Percentiles rank a stretch among this genome's conserved stretches.
Evolutionary conservation across 2,329 filamentous ascomycete genomes (phyloP).

Genomic region (Clarireedia hainanense): DNA sequence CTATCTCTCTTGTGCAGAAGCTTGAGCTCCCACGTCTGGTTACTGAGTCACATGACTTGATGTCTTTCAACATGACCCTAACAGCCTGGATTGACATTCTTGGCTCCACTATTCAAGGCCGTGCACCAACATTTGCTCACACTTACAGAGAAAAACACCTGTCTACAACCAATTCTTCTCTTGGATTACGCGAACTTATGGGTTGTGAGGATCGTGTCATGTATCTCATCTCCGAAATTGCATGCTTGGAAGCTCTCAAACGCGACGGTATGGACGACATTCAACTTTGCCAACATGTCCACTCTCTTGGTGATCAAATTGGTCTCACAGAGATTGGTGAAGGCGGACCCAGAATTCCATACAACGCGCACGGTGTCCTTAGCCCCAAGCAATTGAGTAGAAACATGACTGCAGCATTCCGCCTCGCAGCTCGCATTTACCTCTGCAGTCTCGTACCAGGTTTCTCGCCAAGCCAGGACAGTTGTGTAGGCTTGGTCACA

Average conservation of each 20-base stretch:
- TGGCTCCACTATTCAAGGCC: constrained; percentile 83
- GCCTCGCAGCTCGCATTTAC: constrained; percentile 87
- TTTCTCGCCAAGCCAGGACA: constrained; percentile 66
- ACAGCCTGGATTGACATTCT: constrained; percentile 96
- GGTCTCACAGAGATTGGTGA: constrained; percentile 66
- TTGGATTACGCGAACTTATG: constrained; percentile 87
- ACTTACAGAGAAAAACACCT: constrained; percentile 95
- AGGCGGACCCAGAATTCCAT: constrained; percentile 48
- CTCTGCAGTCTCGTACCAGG: constrained; percentile 92
- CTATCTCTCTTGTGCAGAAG: constrained; percentile 74
- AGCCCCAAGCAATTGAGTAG: constrained; percentile 74
- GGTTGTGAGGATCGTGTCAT: constrained; percentile 95
- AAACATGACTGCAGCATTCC: constrained; percentile 88
- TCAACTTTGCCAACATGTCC: constrained; percentile 80
- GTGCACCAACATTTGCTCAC: constrained; percentile 81
- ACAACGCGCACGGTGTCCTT: constrained; percentile 64
- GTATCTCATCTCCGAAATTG: constrained; percentile 96
- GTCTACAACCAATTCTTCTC: constrained; percentile 48
- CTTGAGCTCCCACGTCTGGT: constrained; percentile 69
- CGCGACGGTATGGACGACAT: constrained; percentile 76
- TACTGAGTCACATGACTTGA: constrained; percentile 39
- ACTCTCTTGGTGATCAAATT: constrained; percentile 80
- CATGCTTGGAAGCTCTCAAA: constrained; percentile 88
- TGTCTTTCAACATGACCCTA: constrained; percentile 86
- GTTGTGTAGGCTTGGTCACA: constrained; percentile 68